Conservation (phyloP, 2,329 filamentous ascomycete genomes). For the Fusarium humuli region DNA sequence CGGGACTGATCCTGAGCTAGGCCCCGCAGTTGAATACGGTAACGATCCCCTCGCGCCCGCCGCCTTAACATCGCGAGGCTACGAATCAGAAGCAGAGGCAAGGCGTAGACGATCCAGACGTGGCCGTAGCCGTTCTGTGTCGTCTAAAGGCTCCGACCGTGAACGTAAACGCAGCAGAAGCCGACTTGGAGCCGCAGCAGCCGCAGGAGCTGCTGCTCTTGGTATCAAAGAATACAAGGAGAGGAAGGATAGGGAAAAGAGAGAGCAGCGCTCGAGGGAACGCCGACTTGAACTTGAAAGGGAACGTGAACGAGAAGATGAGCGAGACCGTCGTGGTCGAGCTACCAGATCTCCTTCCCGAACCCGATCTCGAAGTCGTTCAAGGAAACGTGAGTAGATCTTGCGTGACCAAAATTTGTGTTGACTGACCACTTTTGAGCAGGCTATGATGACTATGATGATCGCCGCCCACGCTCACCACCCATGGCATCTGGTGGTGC, state of each 20-base stretch:
- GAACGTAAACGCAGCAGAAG: constrained; percentile 65
- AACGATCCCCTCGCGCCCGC: constrained; percentile 64
- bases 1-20: constrained; percentile 73
- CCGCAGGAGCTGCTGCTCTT: constrained; percentile 70
- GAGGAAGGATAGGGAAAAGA: constrained; percentile 51
- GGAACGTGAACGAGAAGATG: constrained; percentile 38
- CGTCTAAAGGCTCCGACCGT: constrained; percentile 51
- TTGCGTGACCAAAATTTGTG: constrained; percentile 4
- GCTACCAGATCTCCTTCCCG: constrained; percentile 44
- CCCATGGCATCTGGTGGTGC: constrained; percentile 64
- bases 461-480: constrained; percentile 58
- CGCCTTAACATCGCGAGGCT: constrained; percentile 52
- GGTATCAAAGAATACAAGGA: constrained; percentile 71
- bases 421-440: constrained; percentile 27
- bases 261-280: constrained; percentile 53
- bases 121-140: constrained; percentile 50
- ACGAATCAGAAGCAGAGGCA: constrained; percentile 63
- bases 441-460: constrained; percentile 51
- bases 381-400: constrained; percentile 45
- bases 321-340: constrained; percentile 43
- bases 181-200: constrained; percentile 65
- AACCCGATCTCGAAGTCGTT: constrained; percentile 43
- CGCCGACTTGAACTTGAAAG: constrained; percentile 42
- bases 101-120: constrained; percentile 55
- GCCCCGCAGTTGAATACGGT: constrained; percentile 73